Base-by-base conservation (phyloP, 768 basidiomycete species). In the Tephrocybe sp. region DNA sequence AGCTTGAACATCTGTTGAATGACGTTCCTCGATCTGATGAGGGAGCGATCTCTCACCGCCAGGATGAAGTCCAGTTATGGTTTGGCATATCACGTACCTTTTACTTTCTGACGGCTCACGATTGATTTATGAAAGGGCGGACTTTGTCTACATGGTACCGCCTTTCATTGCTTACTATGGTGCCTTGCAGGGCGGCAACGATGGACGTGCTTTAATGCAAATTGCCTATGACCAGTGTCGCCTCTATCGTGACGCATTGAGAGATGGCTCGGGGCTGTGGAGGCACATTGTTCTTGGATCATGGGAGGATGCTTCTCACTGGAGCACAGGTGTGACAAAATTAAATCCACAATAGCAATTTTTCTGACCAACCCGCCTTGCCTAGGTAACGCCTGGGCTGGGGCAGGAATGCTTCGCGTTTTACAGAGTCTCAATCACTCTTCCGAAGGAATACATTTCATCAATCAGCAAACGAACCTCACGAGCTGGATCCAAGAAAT, bases 151-250 rank as follows among this genome's bases (percentile, higher is more conserved):
- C 63, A 83, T 82, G 83, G 79, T 69, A 1, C 81, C 82, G 12
- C 80, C 82, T 2, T 85, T 85, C 61, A 75, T 86, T 42, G 83
- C 84, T 18, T 85, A 85, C 62, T 83, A 70, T 53, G 84, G 82
- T 15, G 74, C 74, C 3, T 56, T 78, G n/a, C 55, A 72, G 58
- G 67, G 68, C 16, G 73, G 69, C 47, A 47, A 64, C 34, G 53
- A 46, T 15, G 68, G 70, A 57, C 55, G 53, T 37, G 52, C 59
- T 1, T 52, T 82, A 6, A 53, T 86, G 41, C 69, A 73, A 34
- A 59, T 59, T 3, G 80, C 83, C 1, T 84, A 81, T 59, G 70
- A 77, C 41, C 85, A 86, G 59, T 74, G 73, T 50, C 60, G 67
- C 25, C 66, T 84, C 10, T 86, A 86, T 57, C 76, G 83, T 15